A percentile compares a stretch with the other conserved stretches of the same genome.
These are phyloP conservation scores for Collybiopsis confluens DNA, from an alignment of 768 basidiomycete species.

Conservation along the genomic window DNA sequence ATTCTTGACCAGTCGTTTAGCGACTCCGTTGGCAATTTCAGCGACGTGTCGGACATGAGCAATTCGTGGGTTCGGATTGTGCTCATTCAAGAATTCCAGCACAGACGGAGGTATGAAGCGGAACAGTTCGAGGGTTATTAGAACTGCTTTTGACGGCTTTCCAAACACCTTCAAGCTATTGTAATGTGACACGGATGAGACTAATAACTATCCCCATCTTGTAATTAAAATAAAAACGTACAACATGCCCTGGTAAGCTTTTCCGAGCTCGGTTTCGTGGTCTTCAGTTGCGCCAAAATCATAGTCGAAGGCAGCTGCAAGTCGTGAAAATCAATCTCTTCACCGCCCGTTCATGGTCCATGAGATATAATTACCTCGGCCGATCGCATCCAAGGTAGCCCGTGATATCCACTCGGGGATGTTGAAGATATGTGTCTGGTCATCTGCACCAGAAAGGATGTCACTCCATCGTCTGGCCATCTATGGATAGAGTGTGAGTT, in stretches of 20 bases:
- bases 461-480: slow-evolving; percentile 26
- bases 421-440: slow-evolving; percentile 18
- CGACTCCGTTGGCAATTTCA: slow-evolving; percentile 1
- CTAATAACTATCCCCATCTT: too few species aligned
- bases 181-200: not conserved
- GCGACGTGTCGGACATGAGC: not conserved
- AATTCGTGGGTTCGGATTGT: not conserved
- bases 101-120: slow-evolving; percentile 15
- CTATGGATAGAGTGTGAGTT: too few species aligned
- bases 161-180: slow-evolving; percentile 21
- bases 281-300: slow-evolving; percentile 37
- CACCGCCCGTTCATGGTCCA: too few species aligned
- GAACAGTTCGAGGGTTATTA: not conserved
- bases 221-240: slow-evolving; percentile 11
- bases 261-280: slow-evolving; percentile 30
- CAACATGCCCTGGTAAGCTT: slow-evolving; percentile 32
- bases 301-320: slow-evolving; percentile 32
- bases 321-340: too few species aligned
- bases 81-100: slow-evolving; percentile 14
- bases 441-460: slow-evolving; percentile 12
- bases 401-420: slow-evolving; percentile 24
- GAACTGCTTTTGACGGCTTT: not conserved
- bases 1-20: not conserved
- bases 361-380: slow-evolving; percentile 23
- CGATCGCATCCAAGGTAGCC: slow-evolving; percentile 34